Conservation (phyloP, 225 moss, liverwort and hornwort genomes). For the Asterella californica region DNA sequence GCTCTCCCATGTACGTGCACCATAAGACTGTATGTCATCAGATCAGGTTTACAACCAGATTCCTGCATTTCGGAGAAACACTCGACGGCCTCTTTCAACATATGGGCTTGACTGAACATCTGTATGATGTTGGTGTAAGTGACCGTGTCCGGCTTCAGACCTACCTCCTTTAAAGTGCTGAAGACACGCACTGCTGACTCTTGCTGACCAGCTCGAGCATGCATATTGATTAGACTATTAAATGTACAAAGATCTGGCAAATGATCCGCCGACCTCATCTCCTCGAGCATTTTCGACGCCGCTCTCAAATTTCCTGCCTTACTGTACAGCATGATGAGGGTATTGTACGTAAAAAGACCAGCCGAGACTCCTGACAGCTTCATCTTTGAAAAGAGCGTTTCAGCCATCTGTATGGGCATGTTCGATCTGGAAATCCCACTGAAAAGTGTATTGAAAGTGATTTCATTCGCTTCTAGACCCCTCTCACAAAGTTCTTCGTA, state of each 20-base stretch:
- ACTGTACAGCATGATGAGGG: slow-evolving; percentile 53
- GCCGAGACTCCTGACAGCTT: slow-evolving; percentile 59
- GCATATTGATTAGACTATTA: slow-evolving; percentile 67
- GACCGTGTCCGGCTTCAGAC: slow-evolving; percentile 59
- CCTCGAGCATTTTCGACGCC: slow-evolving; percentile 55
- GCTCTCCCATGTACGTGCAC: slow-evolving; percentile 69
- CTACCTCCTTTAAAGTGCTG: slow-evolving; percentile 44
- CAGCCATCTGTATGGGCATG: slow-evolving; percentile 56
- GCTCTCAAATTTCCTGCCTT: slow-evolving; percentile 50
- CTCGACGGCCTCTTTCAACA: slow-evolving; percentile 58
- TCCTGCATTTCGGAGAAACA: slow-evolving; percentile 64
- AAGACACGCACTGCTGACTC: slow-evolving; percentile 60
- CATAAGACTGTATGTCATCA: slow-evolving; percentile 66
- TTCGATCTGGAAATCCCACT: slow-evolving; percentile 59
- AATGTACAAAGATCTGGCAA: slow-evolving; percentile 71
- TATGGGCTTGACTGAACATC: slow-evolving; percentile 54
- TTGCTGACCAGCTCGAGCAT: slow-evolving; percentile 52
- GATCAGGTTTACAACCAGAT: slow-evolving; percentile 62
- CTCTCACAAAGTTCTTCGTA: slow-evolving; percentile 61
- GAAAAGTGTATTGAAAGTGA: slow-evolving; percentile 79
- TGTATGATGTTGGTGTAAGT: slow-evolving; percentile 83
- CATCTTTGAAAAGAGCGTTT: slow-evolving; percentile 61
- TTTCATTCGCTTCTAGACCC: slow-evolving; percentile 68
- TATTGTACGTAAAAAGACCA: slow-evolving; percentile 72
- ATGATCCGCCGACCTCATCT: slow-evolving; percentile 64